phyloP scores from a whole-genome alignment of 371 early-diverging fungal genomes.

The Dinochytrium kinnereticum region DNA sequence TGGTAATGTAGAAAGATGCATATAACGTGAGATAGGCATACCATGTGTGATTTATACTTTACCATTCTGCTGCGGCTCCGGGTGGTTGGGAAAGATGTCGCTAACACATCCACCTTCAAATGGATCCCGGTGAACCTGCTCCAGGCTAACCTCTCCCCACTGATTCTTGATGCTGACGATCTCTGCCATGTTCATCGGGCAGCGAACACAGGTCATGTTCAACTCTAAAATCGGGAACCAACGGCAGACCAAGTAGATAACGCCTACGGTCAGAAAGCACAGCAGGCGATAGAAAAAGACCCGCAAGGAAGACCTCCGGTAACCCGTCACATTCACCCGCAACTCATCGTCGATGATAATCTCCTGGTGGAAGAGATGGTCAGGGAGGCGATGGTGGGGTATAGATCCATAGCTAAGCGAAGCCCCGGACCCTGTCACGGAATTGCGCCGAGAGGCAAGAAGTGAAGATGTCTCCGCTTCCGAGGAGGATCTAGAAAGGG shows the following conservation, averaged over 20 bases:
- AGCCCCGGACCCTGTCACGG: neutral
- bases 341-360: slow-evolving; percentile 58
- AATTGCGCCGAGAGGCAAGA: neutral
- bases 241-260: slow-evolving; percentile 75
- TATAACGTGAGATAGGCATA: neutral
- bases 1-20: neutral
- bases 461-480: slow-evolving; percentile 1
- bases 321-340: slow-evolving; percentile 68
- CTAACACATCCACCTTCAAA: slow-evolving; percentile 37
- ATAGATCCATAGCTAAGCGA: neutral
- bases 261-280: slow-evolving; percentile 69
- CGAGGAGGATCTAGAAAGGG: slow-evolving; percentile 14
- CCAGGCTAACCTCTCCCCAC: slow-evolving; percentile 76
- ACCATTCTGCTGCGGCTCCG: slow-evolving; percentile 11
- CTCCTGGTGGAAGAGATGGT: slow-evolving; percentile 39
- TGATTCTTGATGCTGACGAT: slow-evolving; percentile 76
- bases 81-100: slow-evolving; percentile 44
- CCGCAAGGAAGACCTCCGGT: slow-evolving; percentile 54
- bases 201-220: slow-evolving; percentile 63
- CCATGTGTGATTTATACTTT: neutral
- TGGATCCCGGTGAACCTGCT: slow-evolving; percentile 52
- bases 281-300: slow-evolving; percentile 63
- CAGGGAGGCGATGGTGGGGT: slow-evolving; percentile 15
- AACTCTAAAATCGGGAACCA: slow-evolving; percentile 86
- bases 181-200: slow-evolving; percentile 69